Evolutionary conservation across 257 asterid genomes (phyloP), one percentile per base, ranked within the genome.

Genomic region (Solanum appendiculatum): DNA sequence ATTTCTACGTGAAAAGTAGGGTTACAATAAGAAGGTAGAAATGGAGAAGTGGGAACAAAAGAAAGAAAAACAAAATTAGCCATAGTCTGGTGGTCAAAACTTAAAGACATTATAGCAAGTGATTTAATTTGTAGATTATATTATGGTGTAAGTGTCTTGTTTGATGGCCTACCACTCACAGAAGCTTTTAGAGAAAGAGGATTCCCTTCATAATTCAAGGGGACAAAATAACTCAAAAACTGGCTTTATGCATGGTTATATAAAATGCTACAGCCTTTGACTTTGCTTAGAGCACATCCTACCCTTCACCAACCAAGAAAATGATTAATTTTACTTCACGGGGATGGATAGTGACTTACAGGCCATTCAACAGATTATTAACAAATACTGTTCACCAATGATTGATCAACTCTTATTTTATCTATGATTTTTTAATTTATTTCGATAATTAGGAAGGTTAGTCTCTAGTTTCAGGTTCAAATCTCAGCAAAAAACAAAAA

Each of bases 161-260:
- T 80, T 86, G 15, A 86, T 86, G 92, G 91, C 60, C 86, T 90
- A 70, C 89, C 91, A 91, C 89, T 90, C 39, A 86, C 86, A 42
- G 27, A 86, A 83, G 48, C 70, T 66, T 69, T 83, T 86, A 44
- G 56, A 48, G 86, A 72, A 29, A 82, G 86, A 77, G 82, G 87
- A 77, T 58, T 46, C 56, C 36, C 31, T 16, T 70, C 88, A 89
- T 69, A 84, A 85, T 88, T 66, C 68, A 46, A 87, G 83, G 85
- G 85, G 84, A 56, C 70, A 83, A 63, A 63, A 36, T 11, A 81
- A 46, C 81, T 69, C 58, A 82, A 90, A 85, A 72, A 82, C 84
- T 83, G 86, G 39, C 75, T 82, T n/a, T 54, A 78, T 78, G 84
- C 89, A 46, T 84, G 60, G 84, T 60, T 15, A 51, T 51, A 48